Conservation (phyloP, 192 early-diverging fungal species). For the Phlyctochytrium arcticum region DNA sequence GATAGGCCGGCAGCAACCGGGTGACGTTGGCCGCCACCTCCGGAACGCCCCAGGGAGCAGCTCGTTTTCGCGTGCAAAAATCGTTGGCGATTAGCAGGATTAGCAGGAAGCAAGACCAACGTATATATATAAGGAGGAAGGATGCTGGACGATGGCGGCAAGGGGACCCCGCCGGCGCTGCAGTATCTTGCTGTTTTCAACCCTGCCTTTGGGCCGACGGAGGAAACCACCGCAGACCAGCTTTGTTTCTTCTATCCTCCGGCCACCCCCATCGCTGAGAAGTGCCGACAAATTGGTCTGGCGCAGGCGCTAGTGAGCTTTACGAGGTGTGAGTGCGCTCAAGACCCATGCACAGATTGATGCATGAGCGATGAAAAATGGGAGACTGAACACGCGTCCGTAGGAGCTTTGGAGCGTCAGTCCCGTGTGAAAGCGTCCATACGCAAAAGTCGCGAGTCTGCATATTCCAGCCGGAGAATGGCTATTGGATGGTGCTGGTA, state of each 20-base stretch:
- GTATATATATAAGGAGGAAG: too few species aligned
- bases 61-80: too few species aligned
- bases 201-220: not conserved
- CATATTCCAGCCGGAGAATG: constrained; percentile 19
- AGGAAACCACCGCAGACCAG: constrained; percentile 18
- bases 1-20: too few species aligned
- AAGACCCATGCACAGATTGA: not conserved
- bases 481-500: constrained; percentile 38
- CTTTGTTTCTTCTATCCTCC: constrained; percentile 26
- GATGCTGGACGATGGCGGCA: too few species aligned
- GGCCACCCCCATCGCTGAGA: constrained; percentile 11
- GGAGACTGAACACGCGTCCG: not conserved
- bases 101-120: too few species aligned
- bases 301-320: constrained; percentile 28
- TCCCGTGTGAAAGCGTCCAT: constrained; percentile 26
- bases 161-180: too few species aligned
- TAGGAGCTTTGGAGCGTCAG: constrained; percentile 24
- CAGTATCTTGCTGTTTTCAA: not conserved
- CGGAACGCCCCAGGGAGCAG: too few species aligned
- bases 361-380: not conserved
- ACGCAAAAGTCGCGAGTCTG: constrained; percentile 24
- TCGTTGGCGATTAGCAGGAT: too few species aligned
- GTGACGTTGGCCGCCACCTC: too few species aligned
- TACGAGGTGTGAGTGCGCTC: constrained; percentile 9
- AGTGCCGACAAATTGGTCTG: constrained; percentile 25